phyloP scores from a whole-genome alignment of 257 asterid species.

The Solanum sejunctum region DNA sequence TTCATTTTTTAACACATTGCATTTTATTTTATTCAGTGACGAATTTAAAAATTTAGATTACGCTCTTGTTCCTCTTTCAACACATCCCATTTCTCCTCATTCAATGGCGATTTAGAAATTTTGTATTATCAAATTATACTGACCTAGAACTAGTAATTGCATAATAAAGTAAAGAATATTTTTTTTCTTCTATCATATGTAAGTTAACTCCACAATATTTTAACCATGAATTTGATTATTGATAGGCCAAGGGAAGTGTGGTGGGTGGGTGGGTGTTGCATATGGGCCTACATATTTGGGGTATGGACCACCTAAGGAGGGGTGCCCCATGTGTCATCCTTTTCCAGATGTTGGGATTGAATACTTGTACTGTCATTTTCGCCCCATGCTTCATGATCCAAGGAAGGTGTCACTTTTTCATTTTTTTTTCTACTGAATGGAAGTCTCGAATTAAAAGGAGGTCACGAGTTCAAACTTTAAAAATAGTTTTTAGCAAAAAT shows the following conservation, averaged over 20 bases:
- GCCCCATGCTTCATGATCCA: conserved; percentile 14
- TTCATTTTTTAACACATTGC: neutral
- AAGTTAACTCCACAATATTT: neutral
- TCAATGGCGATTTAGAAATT: neutral
- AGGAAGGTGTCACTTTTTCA: neutral
- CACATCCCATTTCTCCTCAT: neutral
- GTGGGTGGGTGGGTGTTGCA: neutral
- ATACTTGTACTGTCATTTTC: neutral
- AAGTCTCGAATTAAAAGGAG: too few species aligned
- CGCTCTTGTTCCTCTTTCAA: neutral
- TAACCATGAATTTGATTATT: conserved; percentile 10
- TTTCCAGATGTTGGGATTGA: conserved; percentile 9
- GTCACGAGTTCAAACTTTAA: too few species aligned
- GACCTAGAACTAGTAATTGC: neutral
- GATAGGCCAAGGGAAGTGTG: neutral
- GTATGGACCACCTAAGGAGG: conserved; percentile 11
- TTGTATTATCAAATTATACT: neutral
- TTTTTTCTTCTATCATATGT: neutral
- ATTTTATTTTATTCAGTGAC: neutral
- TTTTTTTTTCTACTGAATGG: too few species aligned
- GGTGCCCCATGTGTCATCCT: conserved; percentile 29
- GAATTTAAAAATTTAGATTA: neutral
- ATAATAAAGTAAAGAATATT: neutral
- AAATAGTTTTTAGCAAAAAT: fast-evolving
- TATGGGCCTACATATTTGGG: conserved; percentile 6